phyloP scores from a whole-genome alignment of 148 eudicot genomes.

The Heliosperma pusillum region DNA sequence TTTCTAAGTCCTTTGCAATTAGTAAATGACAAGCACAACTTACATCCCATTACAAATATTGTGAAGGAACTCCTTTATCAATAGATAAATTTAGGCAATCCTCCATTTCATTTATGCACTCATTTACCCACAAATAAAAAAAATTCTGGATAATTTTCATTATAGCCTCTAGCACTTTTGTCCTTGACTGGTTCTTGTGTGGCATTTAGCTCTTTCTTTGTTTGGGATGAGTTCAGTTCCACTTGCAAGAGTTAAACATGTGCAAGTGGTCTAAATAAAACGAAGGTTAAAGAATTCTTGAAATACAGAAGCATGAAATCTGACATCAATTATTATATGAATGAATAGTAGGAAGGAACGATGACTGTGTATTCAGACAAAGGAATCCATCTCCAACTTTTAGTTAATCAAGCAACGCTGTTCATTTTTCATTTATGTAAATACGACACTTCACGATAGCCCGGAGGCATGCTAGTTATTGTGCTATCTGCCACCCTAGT shows the following conservation, averaged over 20 bases:
- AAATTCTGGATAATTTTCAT: background rate
- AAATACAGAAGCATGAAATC: background rate
- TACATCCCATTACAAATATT: no score
- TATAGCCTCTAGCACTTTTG: background rate
- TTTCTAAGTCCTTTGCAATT: no score
- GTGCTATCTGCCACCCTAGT: background rate
- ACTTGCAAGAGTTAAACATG: background rate
- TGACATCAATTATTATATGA: background rate
- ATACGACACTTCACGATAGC: background rate
- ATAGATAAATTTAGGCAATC: background rate
- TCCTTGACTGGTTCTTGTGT: background rate
- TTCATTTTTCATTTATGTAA: background rate
- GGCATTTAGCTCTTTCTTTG: background rate
- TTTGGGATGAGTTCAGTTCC: constrained; percentile 2
- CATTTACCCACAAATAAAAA: background rate
- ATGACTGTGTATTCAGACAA: background rate
- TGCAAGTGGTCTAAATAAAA: background rate
- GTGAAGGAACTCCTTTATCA: no score
- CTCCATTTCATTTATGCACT: background rate
- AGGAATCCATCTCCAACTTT: background rate
- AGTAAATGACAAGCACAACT: no score
- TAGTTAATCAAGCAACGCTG: background rate
- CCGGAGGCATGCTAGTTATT: background rate
- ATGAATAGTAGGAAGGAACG: background rate
- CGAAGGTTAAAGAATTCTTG: background rate